Conservation (phyloP, 495 filamentous ascomycete species). For the Ascobolus immersus region DNA sequence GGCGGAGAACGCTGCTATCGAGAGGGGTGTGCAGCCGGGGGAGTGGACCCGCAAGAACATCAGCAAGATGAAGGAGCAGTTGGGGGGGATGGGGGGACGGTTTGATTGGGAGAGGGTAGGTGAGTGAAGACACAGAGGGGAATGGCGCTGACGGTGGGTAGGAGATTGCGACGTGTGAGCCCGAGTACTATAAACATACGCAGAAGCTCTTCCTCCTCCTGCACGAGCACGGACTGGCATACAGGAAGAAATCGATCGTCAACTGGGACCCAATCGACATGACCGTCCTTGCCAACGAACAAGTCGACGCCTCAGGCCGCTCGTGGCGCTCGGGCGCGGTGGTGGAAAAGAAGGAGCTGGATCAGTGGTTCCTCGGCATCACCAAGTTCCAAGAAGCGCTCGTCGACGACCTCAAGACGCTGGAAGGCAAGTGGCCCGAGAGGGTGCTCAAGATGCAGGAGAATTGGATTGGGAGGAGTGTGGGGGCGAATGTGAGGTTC, state of each 20-base stretch:
- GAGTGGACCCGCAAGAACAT: slow-evolving; percentile 64
- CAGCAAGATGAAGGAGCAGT: slow-evolving; percentile 54
- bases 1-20: slow-evolving; percentile 84
- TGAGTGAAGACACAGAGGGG: slow-evolving; percentile 8
- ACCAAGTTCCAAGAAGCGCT: slow-evolving; percentile 52
- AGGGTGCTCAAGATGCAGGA: slow-evolving; percentile 58
- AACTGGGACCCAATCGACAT: slow-evolving; percentile 80
- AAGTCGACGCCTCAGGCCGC: slow-evolving; percentile 57
- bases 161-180: slow-evolving; percentile 65
- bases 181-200: slow-evolving; percentile 68
- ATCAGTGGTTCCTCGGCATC: slow-evolving; percentile 80
- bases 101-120: slow-evolving; percentile 66
- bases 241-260: slow-evolving; percentile 52
- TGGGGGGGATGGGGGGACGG: slow-evolving; percentile 44
- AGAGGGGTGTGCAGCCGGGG: slow-evolving; percentile 51
- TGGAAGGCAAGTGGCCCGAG: slow-evolving; percentile 50
- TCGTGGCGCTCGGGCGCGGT: slow-evolving; percentile 77
- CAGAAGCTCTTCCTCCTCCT: slow-evolving; percentile 61
- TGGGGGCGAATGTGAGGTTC: slow-evolving; percentile 48
- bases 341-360: slow-evolving; percentile 51
- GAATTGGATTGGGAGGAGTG: slow-evolving; percentile 67
- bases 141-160: slow-evolving; percentile 15
- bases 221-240: slow-evolving; percentile 44
- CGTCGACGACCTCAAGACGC: slow-evolving; percentile 39
- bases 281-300: slow-evolving; percentile 76